A percentile compares a stretch with the other conserved stretches of the same genome.
These are phyloP conservation scores for Claviceps sp. DNA, from an alignment of 2,329 filamentous ascomycete genomes.

Conservation along the genomic window DNA sequence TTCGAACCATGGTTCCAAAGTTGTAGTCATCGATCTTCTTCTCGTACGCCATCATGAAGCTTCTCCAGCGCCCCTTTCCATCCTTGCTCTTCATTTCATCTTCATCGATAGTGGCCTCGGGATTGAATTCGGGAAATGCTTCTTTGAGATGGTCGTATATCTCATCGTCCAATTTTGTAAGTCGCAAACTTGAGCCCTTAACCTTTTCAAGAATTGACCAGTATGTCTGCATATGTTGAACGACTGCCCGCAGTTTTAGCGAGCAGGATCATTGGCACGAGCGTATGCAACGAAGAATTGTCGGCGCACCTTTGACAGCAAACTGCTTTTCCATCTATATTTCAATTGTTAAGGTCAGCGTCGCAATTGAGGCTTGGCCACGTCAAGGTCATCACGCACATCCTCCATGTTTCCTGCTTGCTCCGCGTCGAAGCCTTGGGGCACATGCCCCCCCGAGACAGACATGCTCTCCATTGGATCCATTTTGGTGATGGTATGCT, in stretches of 20 bases:
- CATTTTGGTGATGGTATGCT: slow-evolving; percentile 13
- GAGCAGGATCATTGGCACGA: background rate
- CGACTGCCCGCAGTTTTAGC: slow-evolving; percentile 34
- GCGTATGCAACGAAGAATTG: background rate
- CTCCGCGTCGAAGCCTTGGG: slow-evolving; percentile 47
- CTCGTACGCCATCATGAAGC: slow-evolving; percentile 88
- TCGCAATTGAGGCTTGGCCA: background rate
- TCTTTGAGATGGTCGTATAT: slow-evolving; percentile 79
- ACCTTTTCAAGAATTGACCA: slow-evolving; percentile 90
- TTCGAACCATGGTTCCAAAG: slow-evolving; percentile 87
- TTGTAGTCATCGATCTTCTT: slow-evolving; percentile 95
- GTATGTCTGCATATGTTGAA: slow-evolving; percentile 94
- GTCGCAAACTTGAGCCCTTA: slow-evolving; percentile 72
- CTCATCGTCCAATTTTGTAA: slow-evolving; percentile 91
- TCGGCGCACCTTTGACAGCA: slow-evolving; percentile 67
- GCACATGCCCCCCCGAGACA: slow-evolving; percentile 18
- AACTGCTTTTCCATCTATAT: slow-evolving; percentile 95
- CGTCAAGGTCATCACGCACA: slow-evolving; percentile 25
- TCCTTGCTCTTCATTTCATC: slow-evolving; percentile 95
- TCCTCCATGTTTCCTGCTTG: slow-evolving; percentile 41
- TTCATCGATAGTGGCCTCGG: slow-evolving; percentile 68
- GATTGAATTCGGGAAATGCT: slow-evolving; percentile 89
- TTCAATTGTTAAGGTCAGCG: background rate
- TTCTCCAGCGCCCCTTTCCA: slow-evolving; percentile 89
- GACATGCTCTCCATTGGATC: slow-evolving; percentile 27